Evolutionary conservation across 2,329 filamentous ascomycete genomes (phyloP).

Genomic region (Teratosphaeria destructans): DNA sequence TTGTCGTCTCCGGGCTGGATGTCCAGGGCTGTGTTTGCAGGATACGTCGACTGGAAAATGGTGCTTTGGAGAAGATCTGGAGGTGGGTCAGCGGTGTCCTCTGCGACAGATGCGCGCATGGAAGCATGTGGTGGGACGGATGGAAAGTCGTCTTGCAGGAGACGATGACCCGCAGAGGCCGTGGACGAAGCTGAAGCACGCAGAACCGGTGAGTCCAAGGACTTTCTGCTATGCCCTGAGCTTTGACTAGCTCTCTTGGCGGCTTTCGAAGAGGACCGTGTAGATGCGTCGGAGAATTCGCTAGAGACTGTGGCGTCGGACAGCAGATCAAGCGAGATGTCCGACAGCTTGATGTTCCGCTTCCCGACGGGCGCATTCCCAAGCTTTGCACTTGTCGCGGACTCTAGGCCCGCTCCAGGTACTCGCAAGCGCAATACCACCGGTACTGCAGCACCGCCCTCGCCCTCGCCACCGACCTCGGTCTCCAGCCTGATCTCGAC

Average conservation of each 20-base stretch:
- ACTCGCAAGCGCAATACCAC: constrained; percentile 56
- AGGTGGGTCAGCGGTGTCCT: background rate
- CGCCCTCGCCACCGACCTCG: constrained; percentile 26
- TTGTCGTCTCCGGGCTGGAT: constrained; percentile 29
- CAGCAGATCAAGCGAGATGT: constrained; percentile 19
- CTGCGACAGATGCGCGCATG: background rate
- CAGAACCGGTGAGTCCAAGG: background rate
- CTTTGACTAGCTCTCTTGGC: background rate
- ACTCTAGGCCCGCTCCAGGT: constrained; percentile 56
- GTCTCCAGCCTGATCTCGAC: constrained; percentile 59
- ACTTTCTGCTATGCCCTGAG: background rate
- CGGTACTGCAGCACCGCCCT: constrained; percentile 21
- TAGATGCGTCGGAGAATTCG: constrained; percentile 11
- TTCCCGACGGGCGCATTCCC: background rate
- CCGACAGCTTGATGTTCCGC: constrained; percentile 12
- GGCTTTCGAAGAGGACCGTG: constrained; percentile 4
- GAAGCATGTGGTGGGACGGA: background rate
- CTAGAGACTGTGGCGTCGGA: constrained; percentile 14
- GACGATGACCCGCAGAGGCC: background rate
- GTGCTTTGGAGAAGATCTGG: background rate
- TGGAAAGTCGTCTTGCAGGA: background rate
- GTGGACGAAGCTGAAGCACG: background rate
- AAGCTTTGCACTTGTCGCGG: constrained; percentile 30
- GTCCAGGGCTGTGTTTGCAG: constrained; percentile 10
- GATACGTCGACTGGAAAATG: background rate